Base-by-base conservation (phyloP, 1,284 basidiomycete genomes). In the Ganoderma leucocontextum region DNA sequence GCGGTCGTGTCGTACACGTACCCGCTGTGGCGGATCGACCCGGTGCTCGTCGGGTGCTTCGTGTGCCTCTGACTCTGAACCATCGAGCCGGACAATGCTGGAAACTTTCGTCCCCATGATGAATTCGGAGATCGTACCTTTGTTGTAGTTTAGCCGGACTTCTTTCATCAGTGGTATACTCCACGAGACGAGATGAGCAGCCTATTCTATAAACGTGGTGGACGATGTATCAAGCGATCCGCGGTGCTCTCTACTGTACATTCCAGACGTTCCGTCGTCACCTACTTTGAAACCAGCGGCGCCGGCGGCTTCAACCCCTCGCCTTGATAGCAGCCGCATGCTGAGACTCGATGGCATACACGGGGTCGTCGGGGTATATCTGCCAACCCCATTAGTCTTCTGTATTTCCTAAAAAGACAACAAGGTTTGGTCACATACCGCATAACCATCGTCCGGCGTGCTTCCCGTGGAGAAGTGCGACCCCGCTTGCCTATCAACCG, bases 361-460 rank as follows among this genome's bases (percentile, higher is more conserved):
- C 78, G 6, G 75, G 66, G 64, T 73, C 73, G 64, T 77, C 78
- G 9, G 80, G 78, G 71, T 77, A 82, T 57, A 78, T 72, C 78
- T 80, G 35, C 1, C 13, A 7, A 13, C 22, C 44, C 17, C 29
- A 63, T 25, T 29, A 41, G 29, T 33, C 19, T 5, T 17, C 4
- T 52, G 38, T 25, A 49, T 17, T 17, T 35, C 36, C 29, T 35
- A n/a, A 12, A 25, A 36, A 2, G 1, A 44, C 3, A 25, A 38
- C 5, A 2, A 8, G n/a, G 38, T 13, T 12, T 35, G 58, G 1
- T 8, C 10, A 75, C 77, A 17, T 63, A 81, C 78, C 4, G 80
- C 76, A 68, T 79, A 82, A 35, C 81, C 82, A 70, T 82, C 81
- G 47, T 82, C 73, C 6, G 78, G 78, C 4, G 80, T 80, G 41